These are phyloP conservation scores for Aphanocladium album DNA, from an alignment of 2,329 filamentous ascomycete genomes.

Conservation along the genomic window DNA sequence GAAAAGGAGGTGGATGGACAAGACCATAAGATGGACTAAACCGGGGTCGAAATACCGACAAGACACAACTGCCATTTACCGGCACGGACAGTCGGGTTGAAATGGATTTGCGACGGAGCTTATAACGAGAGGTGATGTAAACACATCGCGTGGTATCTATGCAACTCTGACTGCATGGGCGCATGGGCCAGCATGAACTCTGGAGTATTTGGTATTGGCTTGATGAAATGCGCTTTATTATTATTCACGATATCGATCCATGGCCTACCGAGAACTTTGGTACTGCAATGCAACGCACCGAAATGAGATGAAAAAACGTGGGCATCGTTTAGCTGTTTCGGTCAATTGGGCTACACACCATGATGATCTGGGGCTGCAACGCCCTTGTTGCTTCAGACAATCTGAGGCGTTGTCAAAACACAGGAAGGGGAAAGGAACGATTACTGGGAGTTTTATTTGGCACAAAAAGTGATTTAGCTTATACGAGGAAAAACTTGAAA, in stretches of 20 bases:
- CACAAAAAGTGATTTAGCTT: too few species aligned
- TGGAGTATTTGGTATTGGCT: neutral
- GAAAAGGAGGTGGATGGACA: neutral
- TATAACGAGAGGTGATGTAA: neutral
- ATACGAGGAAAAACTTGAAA: too few species aligned
- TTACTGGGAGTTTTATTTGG: neutral
- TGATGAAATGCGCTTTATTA: neutral
- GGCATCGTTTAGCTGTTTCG: too few species aligned
- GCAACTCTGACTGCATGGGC: neutral
- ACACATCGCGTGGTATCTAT: neutral
- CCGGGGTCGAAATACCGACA: too few species aligned
- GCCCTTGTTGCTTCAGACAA: too few species aligned
- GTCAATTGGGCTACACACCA: too few species aligned
- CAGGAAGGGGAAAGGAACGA: neutral
- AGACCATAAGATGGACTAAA: neutral
- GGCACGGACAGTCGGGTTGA: neutral
- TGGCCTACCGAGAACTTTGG: neutral
- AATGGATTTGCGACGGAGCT: neutral
- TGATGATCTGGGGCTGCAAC: too few species aligned
- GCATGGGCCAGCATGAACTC: neutral
- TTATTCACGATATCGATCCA: neutral
- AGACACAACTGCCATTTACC: neutral
- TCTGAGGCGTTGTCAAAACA: too few species aligned
- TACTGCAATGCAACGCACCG: neutral
- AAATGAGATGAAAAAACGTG: too few species aligned